These are phyloP conservation scores for Bolboschoenus planiculmis DNA, from an alignment of 176 grass and related monocot species.

Conservation along the genomic window DNA sequence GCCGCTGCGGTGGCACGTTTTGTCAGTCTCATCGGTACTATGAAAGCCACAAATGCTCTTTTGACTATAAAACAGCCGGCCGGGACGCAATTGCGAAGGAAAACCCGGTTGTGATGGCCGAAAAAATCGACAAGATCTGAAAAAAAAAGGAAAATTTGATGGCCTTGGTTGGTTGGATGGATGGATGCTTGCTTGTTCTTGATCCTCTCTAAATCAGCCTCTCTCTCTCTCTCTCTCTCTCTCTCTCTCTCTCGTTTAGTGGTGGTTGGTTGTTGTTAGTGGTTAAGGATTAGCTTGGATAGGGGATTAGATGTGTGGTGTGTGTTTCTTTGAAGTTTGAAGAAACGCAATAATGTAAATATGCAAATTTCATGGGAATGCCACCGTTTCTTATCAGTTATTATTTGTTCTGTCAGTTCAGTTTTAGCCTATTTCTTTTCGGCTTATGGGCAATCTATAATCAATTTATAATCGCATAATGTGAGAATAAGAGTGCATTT, in stretches of 20 bases:
- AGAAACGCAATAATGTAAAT: conserved; percentile 53
- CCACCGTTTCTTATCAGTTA: conserved; percentile 6
- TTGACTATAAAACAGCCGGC: conserved; percentile 67
- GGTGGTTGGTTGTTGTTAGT: background rate
- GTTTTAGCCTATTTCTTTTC: background rate
- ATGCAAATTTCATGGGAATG: conserved; percentile 41
- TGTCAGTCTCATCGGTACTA: conserved; percentile 54
- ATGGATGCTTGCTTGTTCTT: conserved; percentile 18
- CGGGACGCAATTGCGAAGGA: conserved; percentile 61
- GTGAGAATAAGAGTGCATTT: background rate
- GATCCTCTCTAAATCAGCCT: conserved; percentile 27
- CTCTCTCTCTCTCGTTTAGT: background rate
- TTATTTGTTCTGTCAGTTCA: background rate
- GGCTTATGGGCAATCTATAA: background rate
- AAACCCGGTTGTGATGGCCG: conserved; percentile 58
- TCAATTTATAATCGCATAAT: background rate
- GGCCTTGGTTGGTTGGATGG: conserved; percentile 3
- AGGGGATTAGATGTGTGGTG: conserved; percentile 34
- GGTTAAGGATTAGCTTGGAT: conserved; percentile 16
- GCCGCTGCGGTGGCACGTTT: conserved; percentile 63
- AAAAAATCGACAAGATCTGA: conserved; percentile 80
- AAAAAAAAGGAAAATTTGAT: background rate
- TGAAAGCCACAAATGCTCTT: conserved; percentile 57
- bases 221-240: conserved; percentile 10
- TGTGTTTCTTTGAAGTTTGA: conserved; percentile 56